A percentile compares a stretch with the other conserved stretches of the same genome.
These are phyloP conservation scores for Cercospora canescens DNA, from an alignment of 2,329 filamentous ascomycete genomes.

Conservation along the genomic window DNA sequence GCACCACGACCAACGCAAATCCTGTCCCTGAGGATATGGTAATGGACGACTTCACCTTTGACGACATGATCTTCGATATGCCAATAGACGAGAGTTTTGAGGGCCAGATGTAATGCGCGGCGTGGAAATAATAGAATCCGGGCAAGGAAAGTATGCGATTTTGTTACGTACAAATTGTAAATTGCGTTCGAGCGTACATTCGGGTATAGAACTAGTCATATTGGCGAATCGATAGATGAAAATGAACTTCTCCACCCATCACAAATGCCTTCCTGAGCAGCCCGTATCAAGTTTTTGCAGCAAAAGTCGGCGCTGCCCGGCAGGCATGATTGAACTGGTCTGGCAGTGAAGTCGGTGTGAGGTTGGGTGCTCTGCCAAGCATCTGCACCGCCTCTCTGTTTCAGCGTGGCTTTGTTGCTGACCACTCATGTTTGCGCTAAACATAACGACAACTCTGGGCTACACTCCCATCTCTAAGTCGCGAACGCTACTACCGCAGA, in stretches of 20 bases:
- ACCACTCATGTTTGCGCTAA: not conserved
- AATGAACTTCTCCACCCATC: not conserved
- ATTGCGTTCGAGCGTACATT: not conserved
- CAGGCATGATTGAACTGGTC: no score
- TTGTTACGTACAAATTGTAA: not conserved
- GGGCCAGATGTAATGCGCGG: not conserved
- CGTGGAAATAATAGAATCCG: not conserved
- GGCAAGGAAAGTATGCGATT: not conserved
- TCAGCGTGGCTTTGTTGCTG: not conserved
- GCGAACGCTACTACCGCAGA: not conserved
- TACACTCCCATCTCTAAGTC: not conserved
- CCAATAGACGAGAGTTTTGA: slow-evolving; percentile 20
- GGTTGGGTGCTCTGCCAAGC: slow-evolving; percentile 2
- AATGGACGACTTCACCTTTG: slow-evolving; percentile 27
- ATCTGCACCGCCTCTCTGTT: slow-evolving; percentile 1
- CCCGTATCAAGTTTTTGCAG: not conserved
- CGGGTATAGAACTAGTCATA: not conserved
- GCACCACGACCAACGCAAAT: not conserved
- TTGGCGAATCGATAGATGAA: not conserved
- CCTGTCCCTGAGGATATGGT: slow-evolving; percentile 17
- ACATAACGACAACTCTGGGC: not conserved
- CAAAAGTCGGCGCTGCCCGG: not conserved
- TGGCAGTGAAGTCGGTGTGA: not conserved
- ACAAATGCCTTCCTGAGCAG: no score
- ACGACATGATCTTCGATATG: slow-evolving; percentile 30